A percentile compares a stretch with the other conserved stretches of the same genome.
These are phyloP conservation scores for Boletus rubescentipes DNA, from an alignment of 768 basidiomycete species.

Conservation along the genomic window DNA sequence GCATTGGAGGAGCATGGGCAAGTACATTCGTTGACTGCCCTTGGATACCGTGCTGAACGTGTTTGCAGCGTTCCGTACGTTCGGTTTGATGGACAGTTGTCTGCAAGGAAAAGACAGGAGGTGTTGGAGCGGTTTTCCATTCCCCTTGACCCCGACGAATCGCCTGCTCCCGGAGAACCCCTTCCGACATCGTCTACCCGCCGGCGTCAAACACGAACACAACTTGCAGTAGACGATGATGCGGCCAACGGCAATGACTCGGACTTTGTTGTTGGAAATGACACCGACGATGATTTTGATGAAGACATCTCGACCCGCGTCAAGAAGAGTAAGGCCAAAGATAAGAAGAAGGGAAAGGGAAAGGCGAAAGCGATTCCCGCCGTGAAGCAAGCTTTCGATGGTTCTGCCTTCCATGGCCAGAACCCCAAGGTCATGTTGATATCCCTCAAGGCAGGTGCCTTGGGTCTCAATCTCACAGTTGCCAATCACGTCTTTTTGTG, in stretches of 20 bases:
- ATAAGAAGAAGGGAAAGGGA: conserved; percentile 39
- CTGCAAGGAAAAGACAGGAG: conserved; percentile 75
- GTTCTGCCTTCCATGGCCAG: conserved; percentile 26
- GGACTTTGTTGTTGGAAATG: conserved; percentile 34
- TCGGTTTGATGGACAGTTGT: conserved; percentile 85
- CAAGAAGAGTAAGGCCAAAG: conserved; percentile 35
- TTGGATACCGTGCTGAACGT: conserved; percentile 2
- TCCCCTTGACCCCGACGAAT: conserved; percentile 48
- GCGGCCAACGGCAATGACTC: conserved; percentile 32
- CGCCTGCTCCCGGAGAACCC: conserved; percentile 16
- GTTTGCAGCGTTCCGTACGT: conserved; percentile 63
- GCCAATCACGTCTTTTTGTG: conserved; percentile 86
- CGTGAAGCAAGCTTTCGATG: conserved; percentile 17
- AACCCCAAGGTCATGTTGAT: conserved; percentile 85
- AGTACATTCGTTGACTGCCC: conserved; percentile 12
- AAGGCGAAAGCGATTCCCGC: conserved; percentile 28
- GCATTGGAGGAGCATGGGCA: conserved; percentile 65
- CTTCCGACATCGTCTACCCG: conserved; percentile 7
- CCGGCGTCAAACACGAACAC: conserved; percentile 6
- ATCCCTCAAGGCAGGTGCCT: conserved; percentile 82
- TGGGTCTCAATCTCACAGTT: conserved; percentile 85
- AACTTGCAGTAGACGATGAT: conserved; percentile 1
- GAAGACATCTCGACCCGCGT: conserved; percentile 31
- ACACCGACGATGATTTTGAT: conserved; percentile 32
- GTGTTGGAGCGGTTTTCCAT: conserved; percentile 71